These are phyloP conservation scores for Oryza punctata DNA, from an alignment of 176 grass and related monocot genomes.

Conservation along the genomic window DNA sequence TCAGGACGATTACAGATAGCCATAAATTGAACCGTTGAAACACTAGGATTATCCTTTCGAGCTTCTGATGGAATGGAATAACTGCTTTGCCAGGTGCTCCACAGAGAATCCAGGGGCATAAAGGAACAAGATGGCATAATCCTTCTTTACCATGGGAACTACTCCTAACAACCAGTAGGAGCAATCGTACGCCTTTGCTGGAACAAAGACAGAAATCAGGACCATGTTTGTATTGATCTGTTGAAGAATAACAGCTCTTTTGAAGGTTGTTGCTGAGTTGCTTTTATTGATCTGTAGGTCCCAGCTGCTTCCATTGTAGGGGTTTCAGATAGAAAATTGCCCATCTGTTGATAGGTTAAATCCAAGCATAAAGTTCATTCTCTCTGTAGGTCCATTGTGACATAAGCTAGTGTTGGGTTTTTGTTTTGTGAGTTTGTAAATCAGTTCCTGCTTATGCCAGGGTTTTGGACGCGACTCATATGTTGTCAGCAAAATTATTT, in stretches of 20 bases:
- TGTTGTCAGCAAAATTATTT: slow-evolving; percentile 26
- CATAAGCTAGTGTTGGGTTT: slow-evolving; percentile 31
- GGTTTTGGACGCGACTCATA: slow-evolving; percentile 14
- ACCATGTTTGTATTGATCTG: slow-evolving; percentile 9
- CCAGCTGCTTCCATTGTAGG: slow-evolving; percentile 23
- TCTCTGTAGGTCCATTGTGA: slow-evolving; percentile 9
- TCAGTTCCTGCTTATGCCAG: slow-evolving; percentile 30
- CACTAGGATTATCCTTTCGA: background rate
- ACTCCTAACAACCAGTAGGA: background rate
- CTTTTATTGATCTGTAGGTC: slow-evolving; percentile 15
- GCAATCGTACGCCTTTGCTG: background rate
- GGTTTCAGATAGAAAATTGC: slow-evolving; percentile 24
- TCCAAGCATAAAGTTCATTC: slow-evolving; percentile 8
- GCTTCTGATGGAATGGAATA: slow-evolving; percentile 14
- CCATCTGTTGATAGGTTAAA: slow-evolving; percentile 14
- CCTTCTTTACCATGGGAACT: background rate
- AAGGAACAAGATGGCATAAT: background rate
- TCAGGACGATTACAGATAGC: slow-evolving; percentile 62
- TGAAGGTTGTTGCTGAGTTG: slow-evolving; percentile 2
- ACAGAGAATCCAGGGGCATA: background rate
- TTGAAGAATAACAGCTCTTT: background rate
- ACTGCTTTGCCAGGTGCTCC: background rate
- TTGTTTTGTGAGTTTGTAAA: slow-evolving; percentile 42
- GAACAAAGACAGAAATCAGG: background rate
- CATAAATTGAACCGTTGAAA: slow-evolving; percentile 35